phyloP scores from a whole-genome alignment of 169 alveolate species.

The Cryptosporidium baileyi region DNA sequence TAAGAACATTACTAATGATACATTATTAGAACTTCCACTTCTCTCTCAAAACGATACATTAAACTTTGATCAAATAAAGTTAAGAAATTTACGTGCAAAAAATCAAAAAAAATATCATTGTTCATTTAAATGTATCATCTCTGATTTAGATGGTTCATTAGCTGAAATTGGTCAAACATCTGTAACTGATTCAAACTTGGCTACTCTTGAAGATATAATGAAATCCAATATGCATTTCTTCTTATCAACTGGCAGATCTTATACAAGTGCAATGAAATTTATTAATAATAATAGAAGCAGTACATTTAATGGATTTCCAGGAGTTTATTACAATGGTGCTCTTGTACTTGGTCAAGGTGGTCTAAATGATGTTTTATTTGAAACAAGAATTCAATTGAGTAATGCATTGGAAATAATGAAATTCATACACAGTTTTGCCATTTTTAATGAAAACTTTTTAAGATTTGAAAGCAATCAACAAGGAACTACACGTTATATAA shows the following conservation, averaged over 20 bases:
- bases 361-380: constrained; percentile 16
- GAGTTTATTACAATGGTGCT: constrained; percentile 61
- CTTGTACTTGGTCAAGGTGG: constrained; percentile 39
- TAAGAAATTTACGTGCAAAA: constrained; percentile 23
- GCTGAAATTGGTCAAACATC: not conserved
- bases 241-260: constrained; percentile 33
- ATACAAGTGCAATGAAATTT: constrained; percentile 23
- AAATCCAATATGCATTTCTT: constrained; percentile 9
- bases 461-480: constrained; percentile 16
- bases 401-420: constrained; percentile 22
- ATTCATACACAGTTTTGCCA: not conserved
- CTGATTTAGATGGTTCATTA: constrained; percentile 55
- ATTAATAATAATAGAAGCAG: not conserved
- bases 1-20: too few species aligned
- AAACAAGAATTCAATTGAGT: not conserved
- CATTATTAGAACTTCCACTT: too few species aligned
- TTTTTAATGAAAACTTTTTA: not conserved
- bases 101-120: constrained; percentile 1
- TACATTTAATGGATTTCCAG: constrained; percentile 31
- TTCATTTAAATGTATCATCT: constrained; percentile 10
- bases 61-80: too few species aligned
- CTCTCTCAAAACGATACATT: too few species aligned
- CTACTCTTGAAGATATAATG: not conserved
- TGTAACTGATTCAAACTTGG: not conserved
- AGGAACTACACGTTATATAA: not conserved